phyloP scores from a whole-genome alignment of 768 basidiomycete species.

The Russula sp. region DNA sequence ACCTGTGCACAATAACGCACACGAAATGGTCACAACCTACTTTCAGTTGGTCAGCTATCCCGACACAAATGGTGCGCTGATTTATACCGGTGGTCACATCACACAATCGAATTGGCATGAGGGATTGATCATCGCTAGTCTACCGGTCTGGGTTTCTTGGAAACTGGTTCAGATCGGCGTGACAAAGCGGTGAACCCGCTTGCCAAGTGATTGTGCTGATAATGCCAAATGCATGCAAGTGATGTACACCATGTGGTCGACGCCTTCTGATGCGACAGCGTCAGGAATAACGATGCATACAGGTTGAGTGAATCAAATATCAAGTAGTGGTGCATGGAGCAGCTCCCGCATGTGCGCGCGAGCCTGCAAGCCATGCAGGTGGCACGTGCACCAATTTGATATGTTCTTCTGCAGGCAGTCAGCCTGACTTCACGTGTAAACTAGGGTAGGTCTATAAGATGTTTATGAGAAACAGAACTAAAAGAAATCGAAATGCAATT shows the following conservation, averaged over 20 bases:
- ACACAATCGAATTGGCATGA: neutral
- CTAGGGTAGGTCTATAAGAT: neutral
- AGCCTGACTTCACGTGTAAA: constrained; percentile 6
- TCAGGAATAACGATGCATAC: neutral
- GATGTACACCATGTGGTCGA: neutral
- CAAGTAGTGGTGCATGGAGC: neutral
- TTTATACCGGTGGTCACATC: neutral
- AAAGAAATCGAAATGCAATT: neutral
- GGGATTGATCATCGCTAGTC: neutral
- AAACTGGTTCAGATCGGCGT: neutral
- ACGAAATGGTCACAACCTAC: neutral
- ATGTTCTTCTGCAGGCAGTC: neutral
- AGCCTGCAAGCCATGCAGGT: neutral
- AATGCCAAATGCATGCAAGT: neutral
- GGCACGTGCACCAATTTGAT: constrained; percentile 8
- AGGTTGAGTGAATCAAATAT: neutral
- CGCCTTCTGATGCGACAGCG: neutral
- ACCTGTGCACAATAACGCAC: neutral
- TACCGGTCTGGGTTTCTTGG: neutral
- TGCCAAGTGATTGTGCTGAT: neutral
- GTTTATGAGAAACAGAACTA: neutral
- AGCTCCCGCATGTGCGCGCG: neutral
- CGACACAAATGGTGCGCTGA: neutral
- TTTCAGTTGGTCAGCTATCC: neutral
- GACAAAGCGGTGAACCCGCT: neutral